Evolutionary conservation across 495 filamentous ascomycete species (phyloP).

Genomic region (Immersiella caudata): DNA sequence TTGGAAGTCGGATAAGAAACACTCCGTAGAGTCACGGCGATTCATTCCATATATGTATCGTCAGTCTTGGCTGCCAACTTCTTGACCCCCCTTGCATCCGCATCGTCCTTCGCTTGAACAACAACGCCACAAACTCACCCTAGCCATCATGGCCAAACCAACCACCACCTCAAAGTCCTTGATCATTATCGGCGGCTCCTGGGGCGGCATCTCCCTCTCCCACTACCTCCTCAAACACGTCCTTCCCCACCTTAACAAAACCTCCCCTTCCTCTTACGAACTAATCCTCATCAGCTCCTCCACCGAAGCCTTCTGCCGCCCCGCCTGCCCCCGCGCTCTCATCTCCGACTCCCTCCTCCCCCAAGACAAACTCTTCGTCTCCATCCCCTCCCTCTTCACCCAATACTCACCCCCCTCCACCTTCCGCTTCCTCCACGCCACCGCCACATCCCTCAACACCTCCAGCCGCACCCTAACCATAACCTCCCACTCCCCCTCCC

Average conservation of each 20-base stretch:
- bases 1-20: not conserved
- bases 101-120: not conserved
- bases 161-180: slow-evolving; percentile 27
- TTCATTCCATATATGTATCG: not conserved
- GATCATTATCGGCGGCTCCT: slow-evolving; percentile 58
- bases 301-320: slow-evolving; percentile 47
- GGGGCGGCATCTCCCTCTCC: slow-evolving; percentile 52
- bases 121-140: not conserved
- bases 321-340: slow-evolving; percentile 51
- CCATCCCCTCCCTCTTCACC: slow-evolving; percentile 42
- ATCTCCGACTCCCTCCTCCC: slow-evolving; percentile 48
- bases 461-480: slow-evolving; percentile 45
- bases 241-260: slow-evolving; percentile 42
- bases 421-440: slow-evolving; percentile 62
- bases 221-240: slow-evolving; percentile 58
- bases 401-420: slow-evolving; percentile 39
- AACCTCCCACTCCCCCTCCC: slow-evolving; percentile 20
- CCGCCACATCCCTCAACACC: slow-evolving; percentile 51
- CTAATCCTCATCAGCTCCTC: slow-evolving; percentile 52
- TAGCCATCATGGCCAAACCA: not conserved
- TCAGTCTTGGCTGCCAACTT: not conserved
- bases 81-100: not conserved
- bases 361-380: slow-evolving; percentile 53
- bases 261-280: slow-evolving; percentile 23
- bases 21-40: too few species aligned